Percentiles rank a stretch among this genome's conserved stretches.
phyloP scores from a whole-genome alignment of 805 yeast species.

The Osmozyma mogii region DNA sequence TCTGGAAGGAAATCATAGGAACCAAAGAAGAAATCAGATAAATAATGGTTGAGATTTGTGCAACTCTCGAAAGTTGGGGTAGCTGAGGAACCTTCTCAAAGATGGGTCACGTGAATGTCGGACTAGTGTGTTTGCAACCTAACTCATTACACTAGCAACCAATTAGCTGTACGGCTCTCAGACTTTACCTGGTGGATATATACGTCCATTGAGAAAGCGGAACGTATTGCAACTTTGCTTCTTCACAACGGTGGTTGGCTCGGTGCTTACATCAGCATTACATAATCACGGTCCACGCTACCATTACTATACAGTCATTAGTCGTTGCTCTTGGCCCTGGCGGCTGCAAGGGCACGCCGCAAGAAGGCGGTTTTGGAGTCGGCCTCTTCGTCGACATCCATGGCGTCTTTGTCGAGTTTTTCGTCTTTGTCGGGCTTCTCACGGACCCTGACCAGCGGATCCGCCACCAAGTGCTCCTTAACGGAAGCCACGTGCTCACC shows the following conservation, averaged over 20 bases:
- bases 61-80: too few relatives aligned
- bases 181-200: too few relatives aligned
- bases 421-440: conserved; percentile 5
- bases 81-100: background rate
- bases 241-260: background rate
- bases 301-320: too few relatives aligned
- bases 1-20: too few relatives aligned
- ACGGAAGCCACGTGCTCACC: conserved; percentile 35
- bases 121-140: background rate
- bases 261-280: background rate
- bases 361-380: conserved; percentile 15
- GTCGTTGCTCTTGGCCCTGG: conserved; percentile 4
- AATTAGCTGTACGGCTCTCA: too few relatives aligned
- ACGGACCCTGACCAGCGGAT: conserved; percentile 18
- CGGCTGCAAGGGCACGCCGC: conserved; percentile 5
- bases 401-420: conserved; percentile 13
- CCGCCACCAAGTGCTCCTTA: conserved; percentile 29
- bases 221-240: too few relatives aligned
- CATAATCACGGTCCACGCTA: too few relatives aligned
- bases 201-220: too few relatives aligned
- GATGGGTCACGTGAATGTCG: background rate
- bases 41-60: too few relatives aligned
- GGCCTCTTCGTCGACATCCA: conserved; percentile 10
- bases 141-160: too few relatives aligned
- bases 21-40: too few relatives aligned